phyloP scores from a whole-genome alignment of 176 grass and related monocot species.

The Rhynchospora breviuscula region DNA sequence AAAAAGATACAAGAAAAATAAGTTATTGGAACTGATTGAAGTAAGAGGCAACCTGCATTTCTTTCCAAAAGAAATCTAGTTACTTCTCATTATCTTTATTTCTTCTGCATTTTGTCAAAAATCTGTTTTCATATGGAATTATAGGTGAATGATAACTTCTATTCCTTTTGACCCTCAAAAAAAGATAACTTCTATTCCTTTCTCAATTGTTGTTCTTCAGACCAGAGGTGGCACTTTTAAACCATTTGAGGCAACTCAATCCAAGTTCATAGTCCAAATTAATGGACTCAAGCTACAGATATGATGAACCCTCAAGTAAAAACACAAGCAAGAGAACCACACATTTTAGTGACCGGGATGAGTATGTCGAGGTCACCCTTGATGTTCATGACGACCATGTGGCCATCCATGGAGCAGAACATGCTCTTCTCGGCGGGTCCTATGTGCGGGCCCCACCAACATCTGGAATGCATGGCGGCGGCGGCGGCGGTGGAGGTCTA shows the following conservation, averaged over 20 bases:
- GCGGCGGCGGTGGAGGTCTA: conserved; percentile 23
- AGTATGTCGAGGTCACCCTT: conserved; percentile 80
- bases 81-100: not conserved
- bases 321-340: conserved; percentile 45
- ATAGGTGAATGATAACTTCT: not conserved
- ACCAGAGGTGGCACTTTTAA: not conserved
- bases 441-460: conserved; percentile 14
- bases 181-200: not conserved
- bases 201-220: not conserved
- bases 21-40: conserved; percentile 9
- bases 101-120: not conserved
- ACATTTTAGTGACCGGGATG: conserved; percentile 67
- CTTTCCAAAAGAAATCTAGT: not conserved
- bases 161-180: too few relatives aligned
- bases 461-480: conserved; percentile 13
- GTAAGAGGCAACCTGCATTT: conserved; percentile 16
- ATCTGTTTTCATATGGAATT: not conserved
- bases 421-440: conserved; percentile 19
- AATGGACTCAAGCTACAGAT: not conserved
- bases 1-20: not conserved
- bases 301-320: conserved; percentile 27
- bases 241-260: not conserved
- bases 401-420: conserved; percentile 35
- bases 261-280: not conserved
- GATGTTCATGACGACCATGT: conserved; percentile 43